Evolutionary conservation across 2,329 filamentous ascomycete genomes (phyloP).

Genomic region (Albophoma yamanashiensis): DNA sequence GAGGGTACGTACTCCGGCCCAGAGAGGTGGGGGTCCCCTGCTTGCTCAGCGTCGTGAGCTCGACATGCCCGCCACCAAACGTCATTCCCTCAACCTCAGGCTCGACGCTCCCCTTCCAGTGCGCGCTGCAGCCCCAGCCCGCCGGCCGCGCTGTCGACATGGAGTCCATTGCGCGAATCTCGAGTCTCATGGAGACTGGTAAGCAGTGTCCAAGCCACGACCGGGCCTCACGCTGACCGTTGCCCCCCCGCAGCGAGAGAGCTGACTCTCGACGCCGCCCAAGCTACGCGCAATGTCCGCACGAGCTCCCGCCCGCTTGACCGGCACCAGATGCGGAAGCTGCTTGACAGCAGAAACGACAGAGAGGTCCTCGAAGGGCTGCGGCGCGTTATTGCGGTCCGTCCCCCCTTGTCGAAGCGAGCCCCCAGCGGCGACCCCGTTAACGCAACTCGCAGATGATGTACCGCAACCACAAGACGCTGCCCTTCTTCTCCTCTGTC

Average conservation of each 20-base stretch:
- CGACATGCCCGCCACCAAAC: not conserved
- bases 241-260: conserved; percentile 60
- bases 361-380: conserved; percentile 87
- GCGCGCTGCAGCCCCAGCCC: conserved; percentile 1
- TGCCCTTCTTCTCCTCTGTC: conserved; percentile 92
- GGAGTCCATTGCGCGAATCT: conserved; percentile 95
- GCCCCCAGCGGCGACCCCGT: not conserved
- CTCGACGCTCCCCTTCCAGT: not conserved
- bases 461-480: conserved; percentile 79
- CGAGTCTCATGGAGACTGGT: conserved; percentile 91
- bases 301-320: conserved; percentile 57
- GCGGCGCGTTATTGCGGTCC: conserved; percentile 76
- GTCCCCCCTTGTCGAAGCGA: conserved; percentile 13
- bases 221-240: conserved; percentile 7
- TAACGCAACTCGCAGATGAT: conserved; percentile 58
- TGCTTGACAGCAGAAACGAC: conserved; percentile 88
- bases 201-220: conserved; percentile 18
- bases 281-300: conserved; percentile 63
- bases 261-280: conserved; percentile 92
- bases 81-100: not conserved
- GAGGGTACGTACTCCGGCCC: not conserved
- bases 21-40: not conserved
- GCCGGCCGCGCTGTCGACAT: conserved; percentile 36
- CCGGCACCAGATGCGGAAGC: conserved; percentile 80
- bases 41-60: not conserved